phyloP scores from a whole-genome alignment of 192 early-diverging fungal species.

The Backusella mclennaniae region DNA sequence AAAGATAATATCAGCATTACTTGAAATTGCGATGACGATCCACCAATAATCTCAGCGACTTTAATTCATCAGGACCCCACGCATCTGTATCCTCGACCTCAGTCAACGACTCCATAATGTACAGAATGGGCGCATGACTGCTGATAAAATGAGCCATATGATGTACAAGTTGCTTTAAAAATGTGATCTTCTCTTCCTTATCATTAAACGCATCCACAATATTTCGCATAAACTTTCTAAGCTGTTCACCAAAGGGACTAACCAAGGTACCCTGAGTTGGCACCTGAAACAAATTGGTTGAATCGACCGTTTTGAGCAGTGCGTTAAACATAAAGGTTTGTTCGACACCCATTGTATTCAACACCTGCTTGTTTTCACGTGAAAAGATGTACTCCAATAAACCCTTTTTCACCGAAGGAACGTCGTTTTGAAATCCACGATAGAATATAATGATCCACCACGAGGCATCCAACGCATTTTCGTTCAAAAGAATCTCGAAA shows the following conservation, averaged over 20 bases:
- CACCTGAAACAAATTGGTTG: slow-evolving; percentile 24
- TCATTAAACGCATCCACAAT: slow-evolving; percentile 18
- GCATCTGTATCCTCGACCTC: slow-evolving; percentile 10
- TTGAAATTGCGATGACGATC: slow-evolving; percentile 32
- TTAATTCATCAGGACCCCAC: slow-evolving; percentile 35
- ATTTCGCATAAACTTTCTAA: slow-evolving; percentile 20
- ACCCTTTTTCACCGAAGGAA: slow-evolving; percentile 18
- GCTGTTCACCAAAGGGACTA: slow-evolving; percentile 32
- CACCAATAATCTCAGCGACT: slow-evolving; percentile 28
- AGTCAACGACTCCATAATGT: slow-evolving; percentile 25
- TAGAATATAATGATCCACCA: slow-evolving; percentile 36
- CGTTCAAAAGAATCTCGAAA: slow-evolving; percentile 28
- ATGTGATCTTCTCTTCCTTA: slow-evolving; percentile 18
- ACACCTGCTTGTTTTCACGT: slow-evolving; percentile 3
- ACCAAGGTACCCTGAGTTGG: slow-evolving; percentile 24
- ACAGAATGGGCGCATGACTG: slow-evolving; percentile 25
- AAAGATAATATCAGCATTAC: not conserved
- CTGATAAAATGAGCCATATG: slow-evolving; percentile 28
- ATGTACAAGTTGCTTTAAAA: slow-evolving; percentile 31
- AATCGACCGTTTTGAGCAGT: slow-evolving; percentile 23
- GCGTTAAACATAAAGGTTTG: slow-evolving; percentile 28
- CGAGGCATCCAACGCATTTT: slow-evolving; percentile 20
- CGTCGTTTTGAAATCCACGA: slow-evolving; percentile 33
- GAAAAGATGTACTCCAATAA: slow-evolving; percentile 30
- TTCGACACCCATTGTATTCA: slow-evolving; percentile 17